Evolutionary conservation across 2,329 filamentous ascomycete genomes (phyloP).

Genomic region (Microcyclosporella mali): DNA sequence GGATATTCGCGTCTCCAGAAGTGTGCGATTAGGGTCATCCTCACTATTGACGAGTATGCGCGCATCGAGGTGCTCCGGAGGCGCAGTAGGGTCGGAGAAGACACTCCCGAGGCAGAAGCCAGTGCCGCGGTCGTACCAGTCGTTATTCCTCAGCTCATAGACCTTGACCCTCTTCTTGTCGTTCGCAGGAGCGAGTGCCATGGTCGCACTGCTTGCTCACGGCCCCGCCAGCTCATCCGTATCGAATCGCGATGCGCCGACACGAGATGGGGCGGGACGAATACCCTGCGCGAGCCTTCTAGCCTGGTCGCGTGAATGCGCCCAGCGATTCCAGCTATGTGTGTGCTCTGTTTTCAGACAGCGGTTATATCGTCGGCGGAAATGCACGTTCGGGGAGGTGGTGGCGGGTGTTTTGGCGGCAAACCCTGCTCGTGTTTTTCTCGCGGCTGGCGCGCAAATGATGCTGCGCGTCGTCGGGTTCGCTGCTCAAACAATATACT

Average conservation of each 20-base stretch:
- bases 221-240: slow-evolving; percentile 18
- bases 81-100: slow-evolving; percentile 40
- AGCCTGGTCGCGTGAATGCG: background rate
- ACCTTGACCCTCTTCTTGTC: slow-evolving; percentile 78
- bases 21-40: slow-evolving; percentile 73
- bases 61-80: slow-evolving; percentile 62
- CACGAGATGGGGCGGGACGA: background rate
- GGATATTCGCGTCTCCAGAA: slow-evolving; percentile 82
- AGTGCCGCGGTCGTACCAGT: slow-evolving; percentile 97
- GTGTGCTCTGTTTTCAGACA: no score
- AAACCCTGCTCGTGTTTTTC: no score
- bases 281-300: no score
- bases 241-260: slow-evolving; percentile 15
- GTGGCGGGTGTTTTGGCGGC: no score
- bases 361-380: no score
- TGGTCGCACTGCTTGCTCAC: slow-evolving; percentile 19
- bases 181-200: slow-evolving; percentile 37
- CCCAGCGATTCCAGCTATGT: background rate
- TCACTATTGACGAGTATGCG: slow-evolving; percentile 89
- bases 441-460: no score
- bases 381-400: no score
- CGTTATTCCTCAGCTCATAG: slow-evolving; percentile 95
- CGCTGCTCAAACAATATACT: no score
- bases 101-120: slow-evolving; percentile 84
- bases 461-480: no score